These are phyloP conservation scores for Colletotrichum agaves DNA, from an alignment of 2,329 filamentous ascomycete species.

Conservation along the genomic window DNA sequence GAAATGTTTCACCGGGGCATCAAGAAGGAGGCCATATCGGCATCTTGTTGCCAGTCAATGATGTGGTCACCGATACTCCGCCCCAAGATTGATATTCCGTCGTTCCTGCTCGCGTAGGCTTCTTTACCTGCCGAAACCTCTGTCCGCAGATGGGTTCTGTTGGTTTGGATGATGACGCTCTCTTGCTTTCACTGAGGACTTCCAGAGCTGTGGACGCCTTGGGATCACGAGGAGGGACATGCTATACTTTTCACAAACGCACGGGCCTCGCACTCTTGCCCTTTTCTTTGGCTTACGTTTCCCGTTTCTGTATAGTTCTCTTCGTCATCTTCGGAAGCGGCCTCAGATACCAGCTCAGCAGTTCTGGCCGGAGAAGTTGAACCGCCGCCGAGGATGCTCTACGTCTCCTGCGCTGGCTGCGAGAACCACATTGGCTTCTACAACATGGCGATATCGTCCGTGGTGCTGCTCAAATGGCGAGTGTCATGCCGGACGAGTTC, in stretches of 20 bases:
- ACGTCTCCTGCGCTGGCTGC: constrained; percentile 60
- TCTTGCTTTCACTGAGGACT: constrained; percentile 59
- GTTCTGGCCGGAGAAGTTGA: constrained; percentile 41
- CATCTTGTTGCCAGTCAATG: constrained; percentile 56
- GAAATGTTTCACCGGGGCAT: constrained; percentile 45
- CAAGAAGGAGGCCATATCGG: constrained; percentile 72
- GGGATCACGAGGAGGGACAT: constrained; percentile 65
- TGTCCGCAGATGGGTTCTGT: constrained; percentile 53
- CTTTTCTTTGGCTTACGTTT: constrained; percentile 4
- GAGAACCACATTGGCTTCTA: constrained; percentile 58
- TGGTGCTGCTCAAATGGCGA: constrained; percentile 69
- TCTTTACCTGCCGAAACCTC: constrained; percentile 29
- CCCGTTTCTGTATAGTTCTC: constrained; percentile 50
- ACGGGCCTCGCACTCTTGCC: constrained; percentile 39
- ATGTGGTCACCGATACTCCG: constrained; percentile 75
- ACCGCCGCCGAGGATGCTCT: constrained; percentile 46
- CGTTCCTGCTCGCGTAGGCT: constrained; percentile 37
- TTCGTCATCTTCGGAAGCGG: constrained; percentile 44
- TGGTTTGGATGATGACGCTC: constrained; percentile 46
- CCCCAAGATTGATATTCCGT: constrained; percentile 64
- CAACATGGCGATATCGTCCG: constrained; percentile 55
- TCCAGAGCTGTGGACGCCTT: constrained; percentile 58
- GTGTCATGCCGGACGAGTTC: constrained; percentile 52
- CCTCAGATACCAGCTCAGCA: constrained; percentile 44
- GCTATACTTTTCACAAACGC: constrained; percentile 25